Conservation (phyloP, 2,329 filamentous ascomycete genomes). For the Arachnopeziza araneosa region DNA sequence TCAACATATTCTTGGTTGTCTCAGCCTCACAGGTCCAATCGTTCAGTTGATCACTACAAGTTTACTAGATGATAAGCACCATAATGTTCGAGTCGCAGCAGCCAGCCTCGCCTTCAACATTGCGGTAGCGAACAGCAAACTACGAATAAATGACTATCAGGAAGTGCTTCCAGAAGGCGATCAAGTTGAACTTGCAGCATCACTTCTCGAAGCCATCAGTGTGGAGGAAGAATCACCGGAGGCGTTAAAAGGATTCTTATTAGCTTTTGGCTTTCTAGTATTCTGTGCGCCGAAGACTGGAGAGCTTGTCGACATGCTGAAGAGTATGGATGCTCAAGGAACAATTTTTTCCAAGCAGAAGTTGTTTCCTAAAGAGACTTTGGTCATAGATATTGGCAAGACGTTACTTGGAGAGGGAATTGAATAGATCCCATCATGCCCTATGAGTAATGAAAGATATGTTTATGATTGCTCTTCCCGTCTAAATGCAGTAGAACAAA, state of each 20-base stretch:
- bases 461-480: background rate
- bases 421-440: background rate
- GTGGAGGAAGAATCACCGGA: slow-evolving; percentile 59
- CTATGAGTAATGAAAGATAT: background rate
- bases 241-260: slow-evolving; percentile 68
- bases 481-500: too few species aligned
- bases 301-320: slow-evolving; percentile 73
- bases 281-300: slow-evolving; percentile 67
- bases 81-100: slow-evolving; percentile 72
- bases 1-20: slow-evolving; percentile 52
- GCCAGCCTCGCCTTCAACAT: slow-evolving; percentile 82
- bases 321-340: slow-evolving; percentile 67
- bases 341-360: slow-evolving; percentile 55
- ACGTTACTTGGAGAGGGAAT: slow-evolving; percentile 34
- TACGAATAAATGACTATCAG: slow-evolving; percentile 50
- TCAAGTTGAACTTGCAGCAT: slow-evolving; percentile 77
- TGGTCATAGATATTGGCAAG: slow-evolving; percentile 47
- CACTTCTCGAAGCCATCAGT: slow-evolving; percentile 66
- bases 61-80: slow-evolving; percentile 70
- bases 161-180: slow-evolving; percentile 61
- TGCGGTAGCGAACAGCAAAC: slow-evolving; percentile 61
- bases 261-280: slow-evolving; percentile 69
- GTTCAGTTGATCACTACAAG: slow-evolving; percentile 68
- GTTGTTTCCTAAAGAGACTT: slow-evolving; percentile 49
- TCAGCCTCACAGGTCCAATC: slow-evolving; percentile 49